A percentile compares a stretch with the other conserved stretches of the same genome.
These are phyloP conservation scores for Coemansia sp. DNA, from an alignment of 192 early-diverging fungal species.

Conservation along the genomic window DNA sequence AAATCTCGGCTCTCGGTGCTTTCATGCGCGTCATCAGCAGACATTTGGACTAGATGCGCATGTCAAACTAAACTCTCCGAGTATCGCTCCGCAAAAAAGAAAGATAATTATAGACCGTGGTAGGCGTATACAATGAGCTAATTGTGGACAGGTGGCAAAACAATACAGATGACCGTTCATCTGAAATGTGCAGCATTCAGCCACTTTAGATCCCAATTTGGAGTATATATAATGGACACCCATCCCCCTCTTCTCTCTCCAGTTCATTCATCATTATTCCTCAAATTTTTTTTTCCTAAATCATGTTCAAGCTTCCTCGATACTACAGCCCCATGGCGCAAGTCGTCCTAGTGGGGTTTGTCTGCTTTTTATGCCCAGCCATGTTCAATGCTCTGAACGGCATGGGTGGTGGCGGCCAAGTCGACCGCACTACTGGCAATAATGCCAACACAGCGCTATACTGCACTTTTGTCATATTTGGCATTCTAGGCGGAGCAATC, in stretches of 20 bases:
- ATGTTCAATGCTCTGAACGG: slow-evolving; percentile 73
- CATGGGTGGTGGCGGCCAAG: slow-evolving; percentile 68
- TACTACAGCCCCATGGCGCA: slow-evolving; percentile 65
- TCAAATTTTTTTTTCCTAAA: not conserved
- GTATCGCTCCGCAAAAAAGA: not conserved
- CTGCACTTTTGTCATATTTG: slow-evolving; percentile 74
- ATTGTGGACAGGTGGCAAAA: too few species aligned
- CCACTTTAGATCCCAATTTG: too few species aligned
- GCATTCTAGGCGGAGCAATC: slow-evolving; percentile 71
- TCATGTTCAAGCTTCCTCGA: slow-evolving; percentile 18
- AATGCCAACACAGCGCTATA: slow-evolving; percentile 77
- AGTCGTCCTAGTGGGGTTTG: slow-evolving; percentile 68
- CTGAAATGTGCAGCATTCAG: too few species aligned
- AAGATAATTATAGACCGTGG: not conserved
- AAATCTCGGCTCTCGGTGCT: not conserved
- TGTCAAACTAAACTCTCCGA: not conserved
- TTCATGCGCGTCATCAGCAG: slow-evolving; percentile 7
- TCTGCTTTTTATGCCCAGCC: slow-evolving; percentile 76
- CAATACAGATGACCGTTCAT: too few species aligned
- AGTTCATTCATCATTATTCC: not conserved
- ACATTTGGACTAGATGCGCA: not conserved
- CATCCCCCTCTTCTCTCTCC: not conserved
- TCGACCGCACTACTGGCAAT: slow-evolving; percentile 60
- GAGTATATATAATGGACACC: too few species aligned
- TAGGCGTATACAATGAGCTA: not conserved